phyloP scores from a whole-genome alignment of 805 yeast species.

The Lipomyces starkeyi region DNA sequence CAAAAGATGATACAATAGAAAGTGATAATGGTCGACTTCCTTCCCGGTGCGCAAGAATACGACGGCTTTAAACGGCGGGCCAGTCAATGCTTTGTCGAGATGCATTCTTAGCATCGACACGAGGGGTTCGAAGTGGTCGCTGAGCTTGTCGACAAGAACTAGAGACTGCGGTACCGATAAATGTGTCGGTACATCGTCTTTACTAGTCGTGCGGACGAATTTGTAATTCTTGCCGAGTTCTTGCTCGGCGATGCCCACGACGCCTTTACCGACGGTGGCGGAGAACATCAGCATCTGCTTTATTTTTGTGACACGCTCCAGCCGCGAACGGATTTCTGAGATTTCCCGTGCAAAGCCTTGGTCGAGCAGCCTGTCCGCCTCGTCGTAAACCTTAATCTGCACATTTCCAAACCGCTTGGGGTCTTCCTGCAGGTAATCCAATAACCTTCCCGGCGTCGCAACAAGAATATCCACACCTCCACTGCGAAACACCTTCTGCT shows the following conservation, averaged over 20 bases:
- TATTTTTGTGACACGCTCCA: conserved; percentile 49
- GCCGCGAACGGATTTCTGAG: conserved; percentile 57
- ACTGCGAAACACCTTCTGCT: conserved; percentile 48
- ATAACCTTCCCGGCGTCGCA: conserved; percentile 95
- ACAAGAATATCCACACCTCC: conserved; percentile 87
- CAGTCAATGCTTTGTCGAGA: conserved; percentile 52
- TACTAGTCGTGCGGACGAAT: conserved; percentile 68
- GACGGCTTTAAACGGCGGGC: conserved; percentile 69
- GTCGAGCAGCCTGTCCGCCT: conserved; percentile 87
- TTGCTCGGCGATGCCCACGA: conserved; percentile 68
- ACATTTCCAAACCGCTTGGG: conserved; percentile 54
- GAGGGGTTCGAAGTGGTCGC: conserved; percentile 49
- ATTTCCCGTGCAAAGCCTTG: conserved; percentile 77
- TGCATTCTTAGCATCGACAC: conserved; percentile 78
- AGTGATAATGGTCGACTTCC: conserved; percentile 64
- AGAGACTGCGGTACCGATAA: conserved; percentile 64
- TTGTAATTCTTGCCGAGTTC: conserved; percentile 55
- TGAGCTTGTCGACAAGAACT: conserved; percentile 41
- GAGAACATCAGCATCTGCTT: conserved; percentile 77
- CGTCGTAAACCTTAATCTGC: conserved; percentile 78
- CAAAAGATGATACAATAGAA: conserved; percentile 47
- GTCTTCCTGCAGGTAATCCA: conserved; percentile 63
- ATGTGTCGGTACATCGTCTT: conserved; percentile 69
- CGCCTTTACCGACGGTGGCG: conserved; percentile 81
- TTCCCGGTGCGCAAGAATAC: conserved; percentile 81